Conservation (phyloP, 2,329 filamentous ascomycete species). For the Fusarium pseudonygamai region DNA sequence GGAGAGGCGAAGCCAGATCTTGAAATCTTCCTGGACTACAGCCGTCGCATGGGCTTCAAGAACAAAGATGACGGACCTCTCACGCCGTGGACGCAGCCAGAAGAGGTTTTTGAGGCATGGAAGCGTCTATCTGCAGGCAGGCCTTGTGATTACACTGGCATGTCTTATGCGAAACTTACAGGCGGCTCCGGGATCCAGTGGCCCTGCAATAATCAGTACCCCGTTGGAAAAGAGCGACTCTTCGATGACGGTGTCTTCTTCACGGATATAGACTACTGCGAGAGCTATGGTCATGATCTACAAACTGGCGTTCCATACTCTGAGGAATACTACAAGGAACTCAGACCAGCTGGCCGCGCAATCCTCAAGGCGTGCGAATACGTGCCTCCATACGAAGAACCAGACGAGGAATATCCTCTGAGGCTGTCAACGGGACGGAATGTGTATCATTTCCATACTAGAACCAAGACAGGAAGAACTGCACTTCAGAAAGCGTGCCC, state of each 20-base stretch:
- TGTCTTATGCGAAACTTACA: background rate
- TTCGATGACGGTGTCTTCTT: background rate
- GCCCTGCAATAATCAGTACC: background rate
- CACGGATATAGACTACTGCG: background rate
- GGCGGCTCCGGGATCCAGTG: background rate
- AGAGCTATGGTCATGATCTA: background rate
- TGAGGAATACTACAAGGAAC: background rate
- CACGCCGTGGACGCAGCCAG: background rate
- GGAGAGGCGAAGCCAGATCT: background rate
- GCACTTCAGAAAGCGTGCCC: background rate
- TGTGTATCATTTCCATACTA: background rate
- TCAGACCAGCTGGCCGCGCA: background rate
- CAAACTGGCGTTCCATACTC: background rate
- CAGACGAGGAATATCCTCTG: background rate
- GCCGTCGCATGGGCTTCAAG: background rate
- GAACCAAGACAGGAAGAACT: background rate
- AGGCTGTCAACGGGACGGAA: background rate
- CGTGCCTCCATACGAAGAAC: background rate
- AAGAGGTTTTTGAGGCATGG: background rate
- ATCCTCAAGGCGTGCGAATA: background rate
- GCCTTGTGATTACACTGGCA: background rate
- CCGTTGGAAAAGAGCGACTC: background rate
- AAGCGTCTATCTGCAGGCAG: background rate
- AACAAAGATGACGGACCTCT: background rate
- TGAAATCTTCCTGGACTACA: background rate